Percentiles rank a stretch among this genome's conserved stretches.
phyloP scores from a whole-genome alignment of 345 rosid genomes.

The Conringia planisiliqua region DNA sequence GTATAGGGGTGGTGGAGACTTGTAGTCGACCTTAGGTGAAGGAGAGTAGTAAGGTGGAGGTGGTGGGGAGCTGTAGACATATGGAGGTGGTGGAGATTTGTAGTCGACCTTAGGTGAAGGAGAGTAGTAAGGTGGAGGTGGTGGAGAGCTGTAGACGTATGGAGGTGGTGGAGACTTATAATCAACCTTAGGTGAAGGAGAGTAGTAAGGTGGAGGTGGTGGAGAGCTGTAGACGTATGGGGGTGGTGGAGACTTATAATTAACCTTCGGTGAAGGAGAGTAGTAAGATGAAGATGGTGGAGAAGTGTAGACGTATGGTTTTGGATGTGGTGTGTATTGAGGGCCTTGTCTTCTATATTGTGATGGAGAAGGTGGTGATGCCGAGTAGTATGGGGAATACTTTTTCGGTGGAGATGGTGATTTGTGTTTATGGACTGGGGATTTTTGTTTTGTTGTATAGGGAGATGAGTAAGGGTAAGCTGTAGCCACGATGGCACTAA shows the following conservation, averaged over 20 bases:
- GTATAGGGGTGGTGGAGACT: background rate
- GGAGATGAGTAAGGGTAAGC: constrained; percentile 1
- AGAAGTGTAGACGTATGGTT: background rate
- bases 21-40: background rate
- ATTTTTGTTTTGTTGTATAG: background rate
- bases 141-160: background rate
- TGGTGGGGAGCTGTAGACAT: background rate
- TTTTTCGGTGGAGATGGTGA: too few relatives aligned
- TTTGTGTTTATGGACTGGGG: background rate
- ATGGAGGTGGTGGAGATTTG: background rate
- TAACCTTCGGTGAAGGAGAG: background rate
- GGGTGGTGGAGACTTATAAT: background rate
- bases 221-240: background rate
- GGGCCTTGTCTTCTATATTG: constrained; percentile 11
- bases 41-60: background rate
- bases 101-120: background rate
- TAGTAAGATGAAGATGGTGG: background rate
- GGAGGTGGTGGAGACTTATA: background rate
- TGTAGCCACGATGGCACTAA: constrained; percentile 7
- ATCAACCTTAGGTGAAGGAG: background rate
- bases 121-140: background rate
- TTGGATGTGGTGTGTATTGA: background rate
- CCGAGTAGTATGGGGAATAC: background rate
- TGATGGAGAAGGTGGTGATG: background rate
- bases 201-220: background rate